Evolutionary conservation across 768 basidiomycete species (phyloP).

Genomic region (Chlorophyllum brunneum): DNA sequence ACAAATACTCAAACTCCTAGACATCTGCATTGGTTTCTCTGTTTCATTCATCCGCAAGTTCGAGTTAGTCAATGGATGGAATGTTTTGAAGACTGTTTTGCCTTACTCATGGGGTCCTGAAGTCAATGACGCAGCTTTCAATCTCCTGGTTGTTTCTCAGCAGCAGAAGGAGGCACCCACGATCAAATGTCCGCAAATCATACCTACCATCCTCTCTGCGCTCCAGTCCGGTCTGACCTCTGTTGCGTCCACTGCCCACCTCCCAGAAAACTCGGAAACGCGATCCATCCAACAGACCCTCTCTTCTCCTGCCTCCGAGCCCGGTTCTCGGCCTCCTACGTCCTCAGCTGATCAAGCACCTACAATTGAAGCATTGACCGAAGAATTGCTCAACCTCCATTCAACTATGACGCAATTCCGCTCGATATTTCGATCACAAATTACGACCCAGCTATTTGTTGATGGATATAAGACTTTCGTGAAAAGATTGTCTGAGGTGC

Average conservation of each 20-base stretch:
- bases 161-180: neutral
- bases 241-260: slow-evolving; percentile 33
- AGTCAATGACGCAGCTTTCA: slow-evolving; percentile 67
- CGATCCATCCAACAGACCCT: slow-evolving; percentile 10
- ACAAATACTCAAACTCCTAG: slow-evolving; percentile 58
- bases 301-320: neutral
- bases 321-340: neutral
- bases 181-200: slow-evolving; percentile 57
- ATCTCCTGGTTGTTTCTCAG: slow-evolving; percentile 49
- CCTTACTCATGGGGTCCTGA: slow-evolving; percentile 64
- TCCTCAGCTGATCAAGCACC: slow-evolving; percentile 18
- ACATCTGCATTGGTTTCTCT: slow-evolving; percentile 49
- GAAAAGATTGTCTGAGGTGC: slow-evolving; percentile 31
- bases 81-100: slow-evolving; percentile 61
- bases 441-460: slow-evolving; percentile 62
- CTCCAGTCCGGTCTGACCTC: slow-evolving; percentile 52
- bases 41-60: slow-evolving; percentile 75
- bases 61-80: slow-evolving; percentile 84
- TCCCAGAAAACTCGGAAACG: slow-evolving; percentile 29
- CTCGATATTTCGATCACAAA: slow-evolving; percentile 69
- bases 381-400: slow-evolving; percentile 68
- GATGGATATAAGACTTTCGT: slow-evolving; percentile 60
- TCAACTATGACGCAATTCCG: slow-evolving; percentile 63
- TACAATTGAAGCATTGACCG: slow-evolving; percentile 58
- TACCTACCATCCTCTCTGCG: slow-evolving; percentile 68